Conservation (phyloP, 495 filamentous ascomycete species). For the Melanomma pulvis-pyrius region DNA sequence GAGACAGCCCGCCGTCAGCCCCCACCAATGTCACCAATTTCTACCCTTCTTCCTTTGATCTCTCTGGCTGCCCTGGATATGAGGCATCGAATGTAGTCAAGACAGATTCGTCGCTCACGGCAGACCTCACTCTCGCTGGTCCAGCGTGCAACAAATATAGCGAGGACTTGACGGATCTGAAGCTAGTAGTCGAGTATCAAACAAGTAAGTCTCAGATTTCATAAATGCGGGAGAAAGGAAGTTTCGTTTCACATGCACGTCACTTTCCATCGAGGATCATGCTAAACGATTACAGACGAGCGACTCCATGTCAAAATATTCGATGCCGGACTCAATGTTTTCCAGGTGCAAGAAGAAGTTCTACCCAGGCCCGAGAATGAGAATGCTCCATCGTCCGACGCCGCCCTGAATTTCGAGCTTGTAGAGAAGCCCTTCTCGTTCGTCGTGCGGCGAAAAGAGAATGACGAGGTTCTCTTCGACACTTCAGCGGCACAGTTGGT, state of each 20-base stretch:
- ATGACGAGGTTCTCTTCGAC: slow-evolving; percentile 75
- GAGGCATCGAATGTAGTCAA: slow-evolving; percentile 62
- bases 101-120: slow-evolving; percentile 54
- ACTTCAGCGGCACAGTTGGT: slow-evolving; percentile 64
- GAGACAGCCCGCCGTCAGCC: background rate
- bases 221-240: background rate
- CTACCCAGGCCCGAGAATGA: slow-evolving; percentile 60
- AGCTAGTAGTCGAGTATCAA: slow-evolving; percentile 74
- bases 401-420: slow-evolving; percentile 66
- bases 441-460: slow-evolving; percentile 62
- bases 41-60: background rate
- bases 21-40: background rate
- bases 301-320: slow-evolving; percentile 84
- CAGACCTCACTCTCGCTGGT: slow-evolving; percentile 69
- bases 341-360: slow-evolving; percentile 75
- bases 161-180: slow-evolving; percentile 65
- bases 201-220: slow-evolving; percentile 57
- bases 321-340: slow-evolving; percentile 72
- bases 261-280: background rate
- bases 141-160: slow-evolving; percentile 72
- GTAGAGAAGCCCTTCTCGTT: slow-evolving; percentile 75
- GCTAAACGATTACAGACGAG: slow-evolving; percentile 27
- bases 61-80: slow-evolving; percentile 67
- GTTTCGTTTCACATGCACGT: background rate
- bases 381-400: slow-evolving; percentile 13